Percentiles rank a stretch among this genome's conserved stretches.
Evolutionary conservation across 768 basidiomycete genomes (phyloP).

Genomic region (Leccinellum albellum): DNA sequence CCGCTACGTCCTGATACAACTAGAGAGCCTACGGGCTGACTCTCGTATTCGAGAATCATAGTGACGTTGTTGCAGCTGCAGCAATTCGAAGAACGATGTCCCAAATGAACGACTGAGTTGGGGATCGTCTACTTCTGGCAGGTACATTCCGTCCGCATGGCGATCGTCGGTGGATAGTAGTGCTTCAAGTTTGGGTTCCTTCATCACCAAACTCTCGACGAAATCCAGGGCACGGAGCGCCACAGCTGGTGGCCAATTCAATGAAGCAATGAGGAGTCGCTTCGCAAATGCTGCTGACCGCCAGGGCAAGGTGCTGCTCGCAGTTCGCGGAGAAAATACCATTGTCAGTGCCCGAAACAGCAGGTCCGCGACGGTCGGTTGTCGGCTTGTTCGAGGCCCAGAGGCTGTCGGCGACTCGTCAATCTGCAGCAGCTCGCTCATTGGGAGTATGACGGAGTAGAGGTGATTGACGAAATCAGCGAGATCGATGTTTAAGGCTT

Average conservation of each 20-base stretch:
- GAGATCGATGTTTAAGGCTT: conserved; percentile 96
- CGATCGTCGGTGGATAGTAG: conserved; percentile 87
- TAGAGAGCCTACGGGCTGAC: conserved; percentile 58
- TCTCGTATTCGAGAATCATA: conserved; percentile 65
- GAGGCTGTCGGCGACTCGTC: conserved; percentile 44
- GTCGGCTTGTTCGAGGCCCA: conserved; percentile 25
- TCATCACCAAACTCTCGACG: conserved; percentile 64
- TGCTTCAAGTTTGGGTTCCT: conserved; percentile 78
- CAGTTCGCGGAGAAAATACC: conserved; percentile 72
- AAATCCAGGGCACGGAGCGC: conserved; percentile 72
- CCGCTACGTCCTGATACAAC: conserved; percentile 37
- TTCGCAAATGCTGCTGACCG: conserved; percentile 91
- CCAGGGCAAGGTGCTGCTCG: conserved; percentile 58
- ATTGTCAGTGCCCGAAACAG: conserved; percentile 83
- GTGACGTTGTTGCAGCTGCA: conserved; percentile 56
- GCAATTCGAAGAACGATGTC: conserved; percentile 83
- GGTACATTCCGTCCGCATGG: conserved; percentile 78
- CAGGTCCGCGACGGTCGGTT: conserved; percentile 54
- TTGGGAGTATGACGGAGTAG: conserved; percentile 75
- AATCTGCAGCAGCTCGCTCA: conserved; percentile 63
- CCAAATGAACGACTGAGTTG: conserved; percentile 79
- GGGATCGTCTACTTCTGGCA: conserved; percentile 84
- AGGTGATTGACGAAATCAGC: conserved; percentile 82
- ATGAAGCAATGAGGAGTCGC: conserved; percentile 74
- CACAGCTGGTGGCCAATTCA: conserved; percentile 73